A percentile compares a stretch with the other conserved stretches of the same genome.
phyloP scores from a whole-genome alignment of 2,329 filamentous ascomycete genomes.

The Stemphylium lycopersici region DNA sequence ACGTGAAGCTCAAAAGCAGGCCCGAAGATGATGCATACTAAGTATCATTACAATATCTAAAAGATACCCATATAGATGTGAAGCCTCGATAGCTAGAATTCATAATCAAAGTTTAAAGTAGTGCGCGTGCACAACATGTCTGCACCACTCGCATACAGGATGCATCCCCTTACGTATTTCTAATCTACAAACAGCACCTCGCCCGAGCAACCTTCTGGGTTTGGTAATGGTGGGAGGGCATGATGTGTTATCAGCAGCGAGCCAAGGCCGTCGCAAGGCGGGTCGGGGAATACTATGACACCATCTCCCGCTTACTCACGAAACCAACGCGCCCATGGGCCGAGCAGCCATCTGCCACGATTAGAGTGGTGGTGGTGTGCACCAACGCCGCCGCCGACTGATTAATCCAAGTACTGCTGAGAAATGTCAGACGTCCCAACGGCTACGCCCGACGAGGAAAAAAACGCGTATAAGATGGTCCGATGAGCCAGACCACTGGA shows the following conservation, averaged over 20 bases:
- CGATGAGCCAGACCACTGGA: not conserved
- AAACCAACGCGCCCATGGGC: slow-evolving; percentile 25
- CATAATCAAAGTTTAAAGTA: not conserved
- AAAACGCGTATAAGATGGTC: not conserved
- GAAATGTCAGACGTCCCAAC: slow-evolving; percentile 22
- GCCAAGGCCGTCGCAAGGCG: slow-evolving; percentile 41
- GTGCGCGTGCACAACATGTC: not conserved
- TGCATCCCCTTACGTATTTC: slow-evolving; percentile 14
- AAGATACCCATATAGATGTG: slow-evolving; percentile 3
- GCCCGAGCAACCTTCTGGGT: slow-evolving; percentile 16
- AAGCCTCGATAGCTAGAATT: not conserved
- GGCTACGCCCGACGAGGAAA: not conserved
- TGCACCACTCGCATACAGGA: not conserved
- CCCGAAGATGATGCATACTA: slow-evolving; percentile 30
- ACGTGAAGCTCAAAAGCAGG: slow-evolving; percentile 55
- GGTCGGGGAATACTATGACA: slow-evolving; percentile 38
- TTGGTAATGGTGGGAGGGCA: slow-evolving; percentile 3
- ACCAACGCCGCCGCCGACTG: slow-evolving; percentile 9
- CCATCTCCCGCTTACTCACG: slow-evolving; percentile 39
- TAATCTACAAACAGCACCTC: slow-evolving; percentile 4
- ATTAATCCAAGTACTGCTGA: slow-evolving; percentile 31
- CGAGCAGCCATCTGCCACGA: slow-evolving; percentile 15
- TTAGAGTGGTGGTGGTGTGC: not conserved
- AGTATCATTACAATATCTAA: not conserved
- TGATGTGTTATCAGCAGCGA: slow-evolving; percentile 24